Percentiles rank a stretch among this genome's conserved stretches.
These are phyloP conservation scores for Rossbeevera mucosa DNA, from an alignment of 768 basidiomycete species.

Conservation along the genomic window DNA sequence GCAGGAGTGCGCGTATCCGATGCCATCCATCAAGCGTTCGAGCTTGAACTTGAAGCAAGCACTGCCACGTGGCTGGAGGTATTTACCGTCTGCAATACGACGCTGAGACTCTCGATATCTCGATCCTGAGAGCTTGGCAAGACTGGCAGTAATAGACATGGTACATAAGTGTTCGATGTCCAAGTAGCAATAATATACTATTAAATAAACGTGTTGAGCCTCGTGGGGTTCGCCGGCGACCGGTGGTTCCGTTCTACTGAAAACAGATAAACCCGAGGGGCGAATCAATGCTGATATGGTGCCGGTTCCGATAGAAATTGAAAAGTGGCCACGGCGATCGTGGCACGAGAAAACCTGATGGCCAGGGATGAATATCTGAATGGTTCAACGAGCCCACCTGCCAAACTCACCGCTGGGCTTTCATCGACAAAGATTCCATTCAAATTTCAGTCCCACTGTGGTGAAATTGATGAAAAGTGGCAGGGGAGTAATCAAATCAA, in stretches of 20 bases:
- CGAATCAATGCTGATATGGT: conserved; percentile 26
- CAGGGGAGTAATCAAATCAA: conserved; percentile 12
- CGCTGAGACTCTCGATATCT: conserved; percentile 15
- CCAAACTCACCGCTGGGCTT: conserved; percentile 19
- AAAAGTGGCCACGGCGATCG: conserved; percentile 29
- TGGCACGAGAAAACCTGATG: conserved; percentile 35
- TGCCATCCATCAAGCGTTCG: not conserved
- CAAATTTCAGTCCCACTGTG: conserved; percentile 40
- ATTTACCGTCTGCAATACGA: not conserved
- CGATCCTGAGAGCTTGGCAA: conserved; percentile 27
- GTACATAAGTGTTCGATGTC: conserved; percentile 14
- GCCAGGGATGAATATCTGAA: conserved; percentile 25
- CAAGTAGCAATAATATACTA: conserved; percentile 17
- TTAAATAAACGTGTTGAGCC: conserved; percentile 34
- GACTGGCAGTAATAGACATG: conserved; percentile 9
- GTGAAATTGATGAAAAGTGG: conserved; percentile 29
- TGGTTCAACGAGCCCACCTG: conserved; percentile 15
- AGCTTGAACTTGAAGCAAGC: not conserved
- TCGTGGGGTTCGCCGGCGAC: conserved; percentile 26
- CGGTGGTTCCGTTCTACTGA: conserved; percentile 18
- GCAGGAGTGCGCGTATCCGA: not conserved
- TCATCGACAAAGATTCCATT: conserved; percentile 22
- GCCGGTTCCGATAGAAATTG: conserved; percentile 33
- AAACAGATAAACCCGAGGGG: conserved; percentile 30
- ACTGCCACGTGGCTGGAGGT: conserved; percentile 11